Evolutionary conservation across 257 asterid species (phyloP), one percentile per base, ranked within the genome.

Genomic region (Capsicum rhomboideum): DNA sequence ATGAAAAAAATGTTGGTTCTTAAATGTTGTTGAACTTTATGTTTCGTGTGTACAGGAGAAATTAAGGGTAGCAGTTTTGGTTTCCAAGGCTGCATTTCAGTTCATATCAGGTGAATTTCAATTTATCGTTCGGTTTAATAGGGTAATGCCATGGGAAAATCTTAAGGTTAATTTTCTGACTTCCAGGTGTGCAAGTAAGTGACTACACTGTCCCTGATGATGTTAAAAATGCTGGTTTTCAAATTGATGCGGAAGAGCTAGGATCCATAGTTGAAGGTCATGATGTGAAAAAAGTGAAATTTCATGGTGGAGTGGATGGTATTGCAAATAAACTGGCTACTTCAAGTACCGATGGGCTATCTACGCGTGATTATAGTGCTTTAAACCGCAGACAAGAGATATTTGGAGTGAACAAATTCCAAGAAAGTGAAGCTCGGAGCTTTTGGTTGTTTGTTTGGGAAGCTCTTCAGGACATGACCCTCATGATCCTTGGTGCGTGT

Each of bases 401-500:
- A 10, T 93, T 89, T 4, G 98, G 98, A 18, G 85, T 93, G 84
- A 95, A 93, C 67, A 92, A 92, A 64, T 95, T 95, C 86, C 82
- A 84, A 9, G 97, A 94, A 85, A 79, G 79, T 2, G 93, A 84
- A 44, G 78, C 91, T 1, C 91, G 88, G 82, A 90, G 97, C 85
- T 95, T 92, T 83, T 92, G 92, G 93, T 86, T 93, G 21, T 95
- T 95, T 78, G 94, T 95, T 18, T 93, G 91, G 92, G 98, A 95
- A 84, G 97, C 98, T 79, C 97, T 95, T 83, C 97, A 95, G 52
- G 98, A 95, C 83, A 93, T 91, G 92, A 95, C 98, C 20, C 95
- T 95, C 42, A 93, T 93, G 98, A 95, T 95, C 84, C 98, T 95
- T 40, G 98, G 93, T 11, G 91, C 89, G 4, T 95, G 98, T 66